A percentile compares a stretch with the other conserved stretches of the same genome.
phyloP scores from a whole-genome alignment of 176 grass and related monocot genomes.

The Bolboschoenus planiculmis region DNA sequence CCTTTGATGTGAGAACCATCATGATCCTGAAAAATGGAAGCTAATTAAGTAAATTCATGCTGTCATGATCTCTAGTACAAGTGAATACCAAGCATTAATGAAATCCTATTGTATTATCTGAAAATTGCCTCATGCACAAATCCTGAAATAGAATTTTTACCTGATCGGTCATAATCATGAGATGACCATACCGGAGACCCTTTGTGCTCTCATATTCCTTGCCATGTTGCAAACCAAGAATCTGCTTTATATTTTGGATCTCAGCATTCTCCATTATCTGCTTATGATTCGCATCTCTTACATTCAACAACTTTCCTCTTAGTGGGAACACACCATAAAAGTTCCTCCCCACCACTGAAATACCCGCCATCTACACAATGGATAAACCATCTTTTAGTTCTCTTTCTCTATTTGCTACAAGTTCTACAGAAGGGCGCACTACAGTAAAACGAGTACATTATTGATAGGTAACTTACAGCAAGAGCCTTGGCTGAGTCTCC shows the following conservation, averaged over 20 bases:
- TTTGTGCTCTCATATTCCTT: slow-evolving; percentile 43
- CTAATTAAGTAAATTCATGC: not conserved
- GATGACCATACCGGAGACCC: slow-evolving; percentile 47
- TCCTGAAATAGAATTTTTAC: not conserved
- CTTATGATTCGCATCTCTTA: slow-evolving; percentile 41
- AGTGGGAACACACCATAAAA: slow-evolving; percentile 44
- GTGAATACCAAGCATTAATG: not conserved
- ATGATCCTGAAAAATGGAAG: slow-evolving; percentile 30
- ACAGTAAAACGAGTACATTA: not conserved
- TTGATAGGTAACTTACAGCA: slow-evolving; percentile 22
- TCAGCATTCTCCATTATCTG: slow-evolving; percentile 46
- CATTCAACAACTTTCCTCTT: slow-evolving; percentile 38
- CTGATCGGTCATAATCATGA: slow-evolving; percentile 60
- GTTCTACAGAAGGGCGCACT: not conserved
- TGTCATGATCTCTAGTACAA: not conserved
- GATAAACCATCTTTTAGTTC: not conserved
- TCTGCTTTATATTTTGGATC: slow-evolving; percentile 42
- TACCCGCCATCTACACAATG: slow-evolving; percentile 36
- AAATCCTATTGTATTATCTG: not conserved
- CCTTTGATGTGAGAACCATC: slow-evolving; percentile 54
- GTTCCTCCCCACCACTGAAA: slow-evolving; percentile 45
- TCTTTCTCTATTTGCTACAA: not conserved
- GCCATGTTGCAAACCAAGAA: slow-evolving; percentile 50
- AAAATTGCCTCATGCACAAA: not conserved
- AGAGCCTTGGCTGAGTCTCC: slow-evolving; percentile 49